phyloP scores from a whole-genome alignment of 2,329 filamentous ascomycete genomes.

The Zasmidium angulare region DNA sequence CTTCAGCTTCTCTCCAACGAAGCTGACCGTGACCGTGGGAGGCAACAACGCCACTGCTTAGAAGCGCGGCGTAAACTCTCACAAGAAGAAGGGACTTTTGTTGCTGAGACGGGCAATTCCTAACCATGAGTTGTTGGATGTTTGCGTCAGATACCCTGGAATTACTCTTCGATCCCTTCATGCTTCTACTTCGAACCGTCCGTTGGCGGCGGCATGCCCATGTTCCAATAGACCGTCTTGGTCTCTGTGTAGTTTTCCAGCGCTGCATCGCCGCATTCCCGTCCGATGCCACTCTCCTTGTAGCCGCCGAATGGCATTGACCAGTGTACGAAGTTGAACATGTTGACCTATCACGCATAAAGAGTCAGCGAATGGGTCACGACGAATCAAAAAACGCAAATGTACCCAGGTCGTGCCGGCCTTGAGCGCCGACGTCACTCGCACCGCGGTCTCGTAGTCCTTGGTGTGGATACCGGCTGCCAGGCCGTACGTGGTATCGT shows the following conservation, averaged over 20 bases:
- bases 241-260: constrained; percentile 21
- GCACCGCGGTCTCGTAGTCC: constrained; percentile 54
- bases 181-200: constrained; percentile 1
- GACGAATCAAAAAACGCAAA: neutral
- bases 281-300: constrained; percentile 50
- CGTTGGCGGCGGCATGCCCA: constrained; percentile 4
- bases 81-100: neutral
- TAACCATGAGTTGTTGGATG: neutral
- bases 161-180: neutral
- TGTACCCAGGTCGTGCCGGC: constrained; percentile 32
- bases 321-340: constrained; percentile 14
- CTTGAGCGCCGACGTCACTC: constrained; percentile 42
- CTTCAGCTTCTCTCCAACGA: constrained; percentile 29
- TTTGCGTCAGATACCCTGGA: neutral
- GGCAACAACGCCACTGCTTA: constrained; percentile 29
- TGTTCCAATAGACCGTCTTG: constrained; percentile 15
- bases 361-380: neutral
- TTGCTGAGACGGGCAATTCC: neutral
- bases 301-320: constrained; percentile 53
- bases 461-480: constrained; percentile 69
- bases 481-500: constrained; percentile 79
- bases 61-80: neutral
- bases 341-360: constrained; percentile 12
- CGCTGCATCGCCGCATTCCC: constrained; percentile 43
- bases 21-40: constrained; percentile 31